These are phyloP conservation scores for Polychytrium aggregatum DNA, from an alignment of 192 early-diverging fungal genomes.

Conservation along the genomic window DNA sequence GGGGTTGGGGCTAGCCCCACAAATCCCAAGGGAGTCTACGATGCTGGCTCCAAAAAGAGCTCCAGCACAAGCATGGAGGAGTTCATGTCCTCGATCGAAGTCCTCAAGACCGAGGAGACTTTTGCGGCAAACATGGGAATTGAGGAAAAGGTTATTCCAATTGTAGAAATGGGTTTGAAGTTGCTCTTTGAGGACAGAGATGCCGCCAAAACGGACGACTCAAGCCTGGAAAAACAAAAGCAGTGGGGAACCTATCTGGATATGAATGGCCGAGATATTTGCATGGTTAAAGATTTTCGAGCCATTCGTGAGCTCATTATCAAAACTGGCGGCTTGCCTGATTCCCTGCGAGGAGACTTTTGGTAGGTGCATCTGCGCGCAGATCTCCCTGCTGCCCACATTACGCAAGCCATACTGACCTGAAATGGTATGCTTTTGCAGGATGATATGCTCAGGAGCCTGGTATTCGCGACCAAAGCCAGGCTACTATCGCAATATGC, in stretches of 20 bases:
- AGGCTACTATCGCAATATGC: conserved; percentile 30
- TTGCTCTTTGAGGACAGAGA: no score
- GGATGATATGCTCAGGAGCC: conserved; percentile 39
- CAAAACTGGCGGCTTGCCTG: conserved; percentile 30
- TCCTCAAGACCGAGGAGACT: no score
- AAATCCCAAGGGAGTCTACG: no score
- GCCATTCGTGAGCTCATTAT: conserved; percentile 32
- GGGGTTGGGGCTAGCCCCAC: no score
- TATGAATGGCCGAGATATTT: conserved; percentile 31
- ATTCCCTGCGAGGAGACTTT: conserved; percentile 34
- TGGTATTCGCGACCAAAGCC: conserved; percentile 37
- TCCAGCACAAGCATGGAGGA: no score
- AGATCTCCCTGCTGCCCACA: conserved; percentile 1
- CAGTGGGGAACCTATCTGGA: conserved; percentile 42
- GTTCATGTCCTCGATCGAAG: no score
- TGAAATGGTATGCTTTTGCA: conserved; percentile 5
- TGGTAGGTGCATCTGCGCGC: conserved; percentile 16
- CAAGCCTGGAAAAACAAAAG: no score
- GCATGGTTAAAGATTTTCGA: conserved; percentile 35
- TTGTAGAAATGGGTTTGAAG: no score
- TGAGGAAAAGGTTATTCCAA: no score
- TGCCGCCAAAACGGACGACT: no score
- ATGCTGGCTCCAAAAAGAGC: no score
- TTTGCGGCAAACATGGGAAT: no score
- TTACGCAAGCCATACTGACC: background rate